Evolutionary conservation across 345 rosid genomes (phyloP), one percentile per base, ranked within the genome.

Genomic region (Hibiscus trionum): DNA sequence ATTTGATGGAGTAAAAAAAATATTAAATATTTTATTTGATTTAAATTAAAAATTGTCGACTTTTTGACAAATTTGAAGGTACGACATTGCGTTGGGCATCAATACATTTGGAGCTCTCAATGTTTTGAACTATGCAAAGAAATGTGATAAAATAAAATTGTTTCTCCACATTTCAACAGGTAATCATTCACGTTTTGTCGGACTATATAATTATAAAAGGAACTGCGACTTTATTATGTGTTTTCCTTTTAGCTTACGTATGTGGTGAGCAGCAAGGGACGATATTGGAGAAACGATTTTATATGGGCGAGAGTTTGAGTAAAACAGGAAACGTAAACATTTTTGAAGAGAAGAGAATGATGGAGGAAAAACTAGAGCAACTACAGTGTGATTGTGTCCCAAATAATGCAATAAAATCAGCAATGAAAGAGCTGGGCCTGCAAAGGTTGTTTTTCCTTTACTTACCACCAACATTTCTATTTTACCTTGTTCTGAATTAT

Each of bases 41-140:
- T 4, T 31, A 31, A 31, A 31, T 31, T 21, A 31, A 31, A 31
- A 31, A 31, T 31, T 31, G 4, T 3, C 0, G 4, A 31, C 33
- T 31, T 31, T 31, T 31, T 31, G 33, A 31, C 33, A 3, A 31
- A 2, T 44, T 44, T 70, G 91, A 90, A 70, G 81, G 55, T 91
- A 89, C 66, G 91, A 90, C 55, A 77, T 83, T 65, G 89, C 90
- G 6, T 78, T 87, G 57, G 80, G 44, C 2, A 75, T 82, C 66
- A 88, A 91, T 68, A 85, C 92, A 19, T 69, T 87, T 52, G 91
- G 96, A 67, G 84, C 87, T 10, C 77, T 73, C 37, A 73, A 87
- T 71, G 83, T 85, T 24, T 62, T 82, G 5, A 77, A 76, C 73
- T 91, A 87, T 70, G 89, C 89, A 17, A 82, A 78, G 59, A 85